A percentile compares a stretch with the other conserved stretches of the same genome.
Evolutionary conservation across 2,329 filamentous ascomycete genomes (phyloP).

Genomic region (Helotiales sp.): DNA sequence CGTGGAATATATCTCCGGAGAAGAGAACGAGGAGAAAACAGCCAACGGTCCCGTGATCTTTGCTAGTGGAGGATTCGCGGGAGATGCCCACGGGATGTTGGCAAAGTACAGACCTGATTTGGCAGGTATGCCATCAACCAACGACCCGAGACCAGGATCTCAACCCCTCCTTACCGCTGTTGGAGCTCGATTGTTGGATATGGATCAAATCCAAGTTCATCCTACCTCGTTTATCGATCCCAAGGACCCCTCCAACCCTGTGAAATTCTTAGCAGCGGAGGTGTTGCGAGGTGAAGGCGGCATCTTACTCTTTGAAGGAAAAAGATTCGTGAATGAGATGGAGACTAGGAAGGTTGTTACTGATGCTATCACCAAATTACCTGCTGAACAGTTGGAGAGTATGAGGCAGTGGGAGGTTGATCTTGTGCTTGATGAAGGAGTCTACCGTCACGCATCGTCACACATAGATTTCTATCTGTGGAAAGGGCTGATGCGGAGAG

Average conservation of each 20-base stretch:
- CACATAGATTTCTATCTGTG: slow-evolving; percentile 64
- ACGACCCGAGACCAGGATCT: slow-evolving; percentile 56
- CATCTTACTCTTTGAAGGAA: slow-evolving; percentile 50
- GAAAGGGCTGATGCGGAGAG: slow-evolving; percentile 60
- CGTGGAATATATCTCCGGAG: slow-evolving; percentile 45
- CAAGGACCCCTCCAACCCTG: slow-evolving; percentile 41
- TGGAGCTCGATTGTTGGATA: slow-evolving; percentile 44
- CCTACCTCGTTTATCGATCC: slow-evolving; percentile 65
- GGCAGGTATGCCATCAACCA: slow-evolving; percentile 60
- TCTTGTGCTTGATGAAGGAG: slow-evolving; percentile 60
- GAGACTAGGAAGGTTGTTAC: slow-evolving; percentile 59
- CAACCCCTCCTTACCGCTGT: slow-evolving; percentile 44
- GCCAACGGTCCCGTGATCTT: slow-evolving; percentile 56
- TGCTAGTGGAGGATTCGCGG: slow-evolving; percentile 61
- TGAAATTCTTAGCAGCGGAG: slow-evolving; percentile 66
- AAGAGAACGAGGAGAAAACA: slow-evolving; percentile 31
- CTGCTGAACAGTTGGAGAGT: slow-evolving; percentile 29
- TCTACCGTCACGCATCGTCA: slow-evolving; percentile 49
- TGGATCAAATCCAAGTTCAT: slow-evolving; percentile 60
- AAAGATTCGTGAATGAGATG: slow-evolving; percentile 63
- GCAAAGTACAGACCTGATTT: slow-evolving; percentile 59
- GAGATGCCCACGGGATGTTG: slow-evolving; percentile 58
- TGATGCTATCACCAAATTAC: slow-evolving; percentile 47
- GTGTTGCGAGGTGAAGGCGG: slow-evolving; percentile 63
- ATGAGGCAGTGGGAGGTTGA: slow-evolving; percentile 58